Evolutionary conservation across 108 stramenopile genomes (phyloP).

Genomic region (Cyclostephanos invisitatus): DNA sequence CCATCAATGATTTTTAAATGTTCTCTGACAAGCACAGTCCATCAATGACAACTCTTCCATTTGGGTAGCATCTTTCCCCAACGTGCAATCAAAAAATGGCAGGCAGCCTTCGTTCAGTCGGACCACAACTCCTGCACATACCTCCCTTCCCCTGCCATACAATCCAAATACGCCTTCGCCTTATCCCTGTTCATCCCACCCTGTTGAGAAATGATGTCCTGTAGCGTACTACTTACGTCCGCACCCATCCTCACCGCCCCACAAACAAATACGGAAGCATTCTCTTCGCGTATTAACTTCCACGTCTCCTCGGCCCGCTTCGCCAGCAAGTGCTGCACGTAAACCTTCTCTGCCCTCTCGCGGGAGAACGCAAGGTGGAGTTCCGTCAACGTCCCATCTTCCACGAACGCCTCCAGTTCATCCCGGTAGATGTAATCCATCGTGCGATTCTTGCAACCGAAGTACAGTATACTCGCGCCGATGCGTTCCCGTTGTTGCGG

Average conservation of each 20-base stretch:
- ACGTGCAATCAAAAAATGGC: too few species aligned
- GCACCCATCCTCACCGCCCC: slow-evolving; percentile 90
- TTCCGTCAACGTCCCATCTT: slow-evolving; percentile 67
- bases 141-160: slow-evolving; percentile 63
- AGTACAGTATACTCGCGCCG: slow-evolving; percentile 87
- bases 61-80: too few species aligned
- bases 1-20: too few species aligned
- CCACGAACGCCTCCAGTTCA: slow-evolving; percentile 71
- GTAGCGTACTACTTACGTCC: slow-evolving; percentile 78
- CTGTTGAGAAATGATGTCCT: slow-evolving; percentile 50
- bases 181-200: slow-evolving; percentile 59
- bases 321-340: slow-evolving; percentile 91
- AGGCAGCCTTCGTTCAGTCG: not conserved
- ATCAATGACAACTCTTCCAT: too few species aligned
- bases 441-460: slow-evolving; percentile 90
- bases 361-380: slow-evolving; percentile 92
- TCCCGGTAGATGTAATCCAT: slow-evolving; percentile 93
- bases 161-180: slow-evolving; percentile 71
- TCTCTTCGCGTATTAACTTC: slow-evolving; percentile 61
- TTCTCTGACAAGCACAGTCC: too few species aligned
- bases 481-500: slow-evolving; percentile 30
- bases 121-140: slow-evolving; percentile 88
- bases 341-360: slow-evolving; percentile 85
- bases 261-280: slow-evolving; percentile 85
- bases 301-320: slow-evolving; percentile 68